phyloP scores from a whole-genome alignment of 768 basidiomycete species.

The Boletus rubropictus region DNA sequence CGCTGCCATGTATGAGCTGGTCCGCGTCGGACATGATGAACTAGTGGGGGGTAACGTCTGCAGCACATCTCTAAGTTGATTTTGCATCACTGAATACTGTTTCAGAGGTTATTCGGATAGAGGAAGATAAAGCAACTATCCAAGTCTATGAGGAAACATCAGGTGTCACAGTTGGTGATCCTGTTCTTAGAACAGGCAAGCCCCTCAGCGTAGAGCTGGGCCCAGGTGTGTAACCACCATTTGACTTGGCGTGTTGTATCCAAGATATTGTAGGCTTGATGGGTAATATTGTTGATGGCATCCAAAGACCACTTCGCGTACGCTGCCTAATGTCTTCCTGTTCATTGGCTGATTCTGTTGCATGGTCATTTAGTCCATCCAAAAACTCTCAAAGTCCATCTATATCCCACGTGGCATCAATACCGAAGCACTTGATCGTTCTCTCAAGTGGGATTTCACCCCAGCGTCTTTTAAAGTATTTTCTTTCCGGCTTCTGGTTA shows the following conservation, averaged over 20 bases:
- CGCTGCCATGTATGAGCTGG: constrained; percentile 96
- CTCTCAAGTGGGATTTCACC: constrained; percentile 91
- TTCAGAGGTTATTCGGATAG: constrained; percentile 97
- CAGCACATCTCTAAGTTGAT: neutral
- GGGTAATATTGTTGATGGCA: constrained; percentile 99
- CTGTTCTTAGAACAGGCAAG: constrained; percentile 94
- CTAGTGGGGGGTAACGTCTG: constrained; percentile 79
- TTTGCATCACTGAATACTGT: constrained; percentile 10
- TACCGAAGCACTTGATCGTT: constrained; percentile 87
- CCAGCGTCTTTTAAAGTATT: constrained; percentile 71
- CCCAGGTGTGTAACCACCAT: constrained; percentile 57
- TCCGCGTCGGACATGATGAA: constrained; percentile 97
- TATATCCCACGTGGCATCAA: constrained; percentile 99
- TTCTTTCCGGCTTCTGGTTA: neutral
- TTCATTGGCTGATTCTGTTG: constrained; percentile 1
- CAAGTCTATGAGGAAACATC: constrained; percentile 99
- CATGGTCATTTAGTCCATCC: constrained; percentile 58
- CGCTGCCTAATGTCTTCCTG: constrained; percentile 24
- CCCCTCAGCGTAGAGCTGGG: constrained; percentile 97
- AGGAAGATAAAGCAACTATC: constrained; percentile 95
- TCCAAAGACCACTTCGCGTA: constrained; percentile 87
- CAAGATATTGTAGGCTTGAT: constrained; percentile 65
- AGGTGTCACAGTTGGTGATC: constrained; percentile 97
- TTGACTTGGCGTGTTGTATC: neutral
- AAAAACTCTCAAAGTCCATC: constrained; percentile 96